These are phyloP conservation scores for Talaromyces sp. DNA, from an alignment of 2,329 filamentous ascomycete species.

Conservation along the genomic window DNA sequence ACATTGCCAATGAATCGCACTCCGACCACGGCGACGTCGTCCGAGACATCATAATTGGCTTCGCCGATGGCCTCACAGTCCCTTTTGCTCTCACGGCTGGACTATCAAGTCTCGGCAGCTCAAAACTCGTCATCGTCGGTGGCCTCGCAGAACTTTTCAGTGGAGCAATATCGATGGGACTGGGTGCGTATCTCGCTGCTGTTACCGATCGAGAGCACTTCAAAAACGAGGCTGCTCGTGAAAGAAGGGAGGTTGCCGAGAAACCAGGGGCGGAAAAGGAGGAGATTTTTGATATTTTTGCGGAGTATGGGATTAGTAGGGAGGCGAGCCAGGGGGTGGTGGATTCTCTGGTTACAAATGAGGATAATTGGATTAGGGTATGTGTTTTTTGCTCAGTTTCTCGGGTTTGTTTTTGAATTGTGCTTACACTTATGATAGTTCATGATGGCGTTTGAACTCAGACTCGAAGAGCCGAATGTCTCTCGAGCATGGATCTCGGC, in stretches of 20 bases:
- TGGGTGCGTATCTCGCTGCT: constrained; percentile 65
- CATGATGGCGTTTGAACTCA: constrained; percentile 59
- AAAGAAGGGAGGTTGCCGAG: constrained; percentile 44
- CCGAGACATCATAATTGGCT: constrained; percentile 62
- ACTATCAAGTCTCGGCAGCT: constrained; percentile 53
- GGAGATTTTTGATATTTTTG: constrained; percentile 45
- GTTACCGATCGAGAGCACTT: constrained; percentile 24
- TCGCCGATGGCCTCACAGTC: constrained; percentile 69
- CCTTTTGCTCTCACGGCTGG: constrained; percentile 73
- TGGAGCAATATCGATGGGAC: constrained; percentile 68
- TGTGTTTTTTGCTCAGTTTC: background rate
- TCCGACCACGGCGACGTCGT: constrained; percentile 9
- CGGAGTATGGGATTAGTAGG: constrained; percentile 49
- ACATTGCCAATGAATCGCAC: constrained; percentile 7
- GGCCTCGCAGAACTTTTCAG: constrained; percentile 68
- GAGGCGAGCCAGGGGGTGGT: constrained; percentile 47
- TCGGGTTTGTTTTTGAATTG: too few relatives aligned
- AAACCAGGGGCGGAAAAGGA: constrained; percentile 47
- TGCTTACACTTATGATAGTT: constrained; percentile 34
- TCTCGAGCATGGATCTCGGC: constrained; percentile 48
- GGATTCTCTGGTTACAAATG: constrained; percentile 48
- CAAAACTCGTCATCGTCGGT: constrained; percentile 61
- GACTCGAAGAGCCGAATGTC: constrained; percentile 44
- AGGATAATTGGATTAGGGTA: constrained; percentile 48
- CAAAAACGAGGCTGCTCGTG: constrained; percentile 47